Conservation (phyloP, 164 flowering plant species). For the Houttuynia cordata region DNA sequence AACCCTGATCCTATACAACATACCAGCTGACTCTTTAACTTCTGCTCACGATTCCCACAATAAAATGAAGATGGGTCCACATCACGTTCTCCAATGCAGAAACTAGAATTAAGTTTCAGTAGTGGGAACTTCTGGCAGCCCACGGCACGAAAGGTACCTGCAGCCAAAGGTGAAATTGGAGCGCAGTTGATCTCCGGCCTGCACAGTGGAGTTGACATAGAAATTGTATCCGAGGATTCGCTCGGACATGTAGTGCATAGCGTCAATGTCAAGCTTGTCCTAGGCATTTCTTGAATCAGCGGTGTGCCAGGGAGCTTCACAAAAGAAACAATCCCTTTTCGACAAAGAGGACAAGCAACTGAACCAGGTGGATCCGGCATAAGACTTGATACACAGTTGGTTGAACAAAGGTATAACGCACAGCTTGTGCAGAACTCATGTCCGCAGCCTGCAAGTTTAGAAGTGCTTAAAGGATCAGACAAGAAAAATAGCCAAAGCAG, state of each 20-base stretch:
- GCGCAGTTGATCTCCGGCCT: slow-evolving; percentile 37
- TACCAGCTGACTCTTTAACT: slow-evolving; percentile 23
- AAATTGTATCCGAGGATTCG: slow-evolving; percentile 26
- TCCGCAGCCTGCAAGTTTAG: slow-evolving; percentile 51
- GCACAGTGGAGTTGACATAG: slow-evolving; percentile 49
- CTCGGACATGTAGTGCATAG: slow-evolving; percentile 51
- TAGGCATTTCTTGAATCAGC: slow-evolving; percentile 32
- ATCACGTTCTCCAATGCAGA: slow-evolving; percentile 63
- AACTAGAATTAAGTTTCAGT: slow-evolving; percentile 43
- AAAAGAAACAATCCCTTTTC: slow-evolving; percentile 78
- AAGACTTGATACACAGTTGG: slow-evolving; percentile 31
- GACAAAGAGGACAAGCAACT: slow-evolving; percentile 83
- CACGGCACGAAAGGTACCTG: slow-evolving; percentile 38
- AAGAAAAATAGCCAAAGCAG: not conserved
- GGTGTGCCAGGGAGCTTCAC: slow-evolving; percentile 45
- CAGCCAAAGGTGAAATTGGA: slow-evolving; percentile 27
- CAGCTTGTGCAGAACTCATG: slow-evolving; percentile 88
- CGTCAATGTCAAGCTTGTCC: slow-evolving; percentile 60
- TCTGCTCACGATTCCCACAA: slow-evolving; percentile 14
- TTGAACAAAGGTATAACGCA: slow-evolving; percentile 78
- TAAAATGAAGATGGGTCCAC: slow-evolving; percentile 37
- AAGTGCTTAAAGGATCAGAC: not conserved
- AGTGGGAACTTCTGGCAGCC: slow-evolving; percentile 62
- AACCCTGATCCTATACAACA: slow-evolving; percentile 38
- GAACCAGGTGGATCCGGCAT: slow-evolving; percentile 60